Evolutionary conservation across 2,329 filamentous ascomycete genomes (phyloP), one percentile per base, ranked within the genome.

Genomic region (Aspergillus cejpii): DNA sequence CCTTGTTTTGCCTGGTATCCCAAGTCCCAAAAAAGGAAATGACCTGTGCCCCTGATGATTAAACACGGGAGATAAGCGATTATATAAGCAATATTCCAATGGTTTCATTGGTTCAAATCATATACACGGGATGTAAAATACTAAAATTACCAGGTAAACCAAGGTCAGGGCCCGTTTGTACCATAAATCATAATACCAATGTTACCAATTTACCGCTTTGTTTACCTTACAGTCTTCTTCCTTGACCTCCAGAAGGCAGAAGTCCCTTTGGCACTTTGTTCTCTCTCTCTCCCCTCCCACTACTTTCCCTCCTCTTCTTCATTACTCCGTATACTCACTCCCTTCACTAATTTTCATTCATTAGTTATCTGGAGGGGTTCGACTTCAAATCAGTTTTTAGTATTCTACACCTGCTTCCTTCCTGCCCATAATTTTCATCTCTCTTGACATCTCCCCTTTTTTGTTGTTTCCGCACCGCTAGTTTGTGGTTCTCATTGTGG

Each of bases 111-210:
- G 43, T 5, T 20, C 11, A 43, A 33, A 19, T 23, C 41, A 37
- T 37, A n/a, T 47, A 53, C 47, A 38, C 50, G 47, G 50, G 45
- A 52, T 29, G 44, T 40, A 42, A 52, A 51, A 49, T n/a, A 24
- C 49, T 51, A 52, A 48, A 45, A 40, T 27, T 17, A 11, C 17
- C 41, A 39, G 43, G 44, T 23, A 41, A 49, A 44, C 44, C 51
- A 52, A 36, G 49, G 49, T 52, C 38, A 42, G 20, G 26, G 34
- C 36, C 51, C 47, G 49, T 52, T 43, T 42, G 47, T n/a, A n/a
- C n/a, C n/a, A n/a, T n/a, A n/a, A n/a, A n/a, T n/a, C n/a, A n/a
- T n/a, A n/a, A n/a, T n/a, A n/a, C n/a, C n/a, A n/a, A n/a, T n/a
- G 23, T 4, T 24, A 24, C 5, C 8, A 24, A 24, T 24, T 24